phyloP scores from a whole-genome alignment of 2,329 filamentous ascomycete species.

The Fusarium sp. region DNA sequence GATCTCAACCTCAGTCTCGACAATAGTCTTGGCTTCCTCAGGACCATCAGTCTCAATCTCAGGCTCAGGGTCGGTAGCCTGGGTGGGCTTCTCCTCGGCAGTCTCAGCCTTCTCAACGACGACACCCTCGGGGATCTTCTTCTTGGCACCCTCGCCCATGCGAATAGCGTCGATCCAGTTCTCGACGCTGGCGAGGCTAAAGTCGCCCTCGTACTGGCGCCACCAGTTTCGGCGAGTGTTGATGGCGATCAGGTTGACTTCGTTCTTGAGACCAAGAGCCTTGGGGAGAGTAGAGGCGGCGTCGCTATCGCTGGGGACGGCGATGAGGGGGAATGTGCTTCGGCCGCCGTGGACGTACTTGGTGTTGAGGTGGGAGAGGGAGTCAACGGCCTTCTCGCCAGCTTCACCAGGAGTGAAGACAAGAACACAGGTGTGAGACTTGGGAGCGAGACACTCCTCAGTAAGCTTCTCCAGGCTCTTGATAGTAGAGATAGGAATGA shows the following conservation, averaged over 20 bases:
- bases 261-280: conserved; percentile 69
- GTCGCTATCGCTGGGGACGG: conserved; percentile 69
- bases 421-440: conserved; percentile 86
- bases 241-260: conserved; percentile 81
- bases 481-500: conserved; percentile 76
- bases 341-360: conserved; percentile 77
- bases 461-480: conserved; percentile 73
- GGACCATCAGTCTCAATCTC: conserved; percentile 45
- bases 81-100: conserved; percentile 25
- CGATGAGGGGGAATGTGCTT: conserved; percentile 86
- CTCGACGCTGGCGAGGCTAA: conserved; percentile 75
- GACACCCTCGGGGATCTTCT: conserved; percentile 76
- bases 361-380: conserved; percentile 79
- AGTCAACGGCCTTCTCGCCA: conserved; percentile 69
- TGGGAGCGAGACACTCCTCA: conserved; percentile 78
- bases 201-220: conserved; percentile 76
- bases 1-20: conserved; percentile 40
- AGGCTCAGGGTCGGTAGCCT: conserved; percentile 48
- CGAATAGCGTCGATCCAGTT: conserved; percentile 92
- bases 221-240: conserved; percentile 92
- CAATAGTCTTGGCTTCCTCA: conserved; percentile 42
- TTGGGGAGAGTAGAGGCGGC: conserved; percentile 59
- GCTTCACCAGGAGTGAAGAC: conserved; percentile 73
- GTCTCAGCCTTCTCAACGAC: conserved; percentile 57
- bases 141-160: conserved; percentile 86